Percentiles rank a stretch among this genome's conserved stretches.
Conservation (phyloP, 306 rosid genomes). For the Lablab purpureus region DNA sequence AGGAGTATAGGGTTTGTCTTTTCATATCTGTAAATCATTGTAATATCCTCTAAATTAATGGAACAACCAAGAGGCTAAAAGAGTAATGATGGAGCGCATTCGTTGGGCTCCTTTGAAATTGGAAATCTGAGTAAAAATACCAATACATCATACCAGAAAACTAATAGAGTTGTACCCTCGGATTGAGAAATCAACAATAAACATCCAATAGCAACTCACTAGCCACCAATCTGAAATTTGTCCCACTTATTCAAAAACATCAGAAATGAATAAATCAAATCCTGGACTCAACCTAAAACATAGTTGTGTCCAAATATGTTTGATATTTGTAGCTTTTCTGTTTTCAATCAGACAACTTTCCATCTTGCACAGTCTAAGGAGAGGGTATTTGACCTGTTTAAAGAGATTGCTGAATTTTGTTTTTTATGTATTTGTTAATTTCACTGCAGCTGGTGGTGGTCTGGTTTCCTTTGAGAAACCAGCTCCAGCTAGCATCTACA, state of each 20-base stretch:
- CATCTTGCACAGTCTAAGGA: neutral
- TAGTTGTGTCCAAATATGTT: neutral
- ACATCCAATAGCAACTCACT: neutral
- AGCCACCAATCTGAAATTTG: neutral
- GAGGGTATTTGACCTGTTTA: neutral
- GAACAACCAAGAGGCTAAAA: too few species aligned
- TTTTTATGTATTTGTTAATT: neutral
- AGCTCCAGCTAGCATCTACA: neutral
- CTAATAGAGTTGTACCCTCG: neutral
- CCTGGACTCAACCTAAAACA: constrained; percentile 17
- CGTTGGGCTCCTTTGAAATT: neutral
- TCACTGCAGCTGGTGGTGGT: neutral
- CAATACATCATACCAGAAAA: constrained; percentile 8
- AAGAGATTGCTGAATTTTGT: neutral
- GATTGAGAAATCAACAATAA: neutral
- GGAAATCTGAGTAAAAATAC: neutral
- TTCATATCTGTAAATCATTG: too few species aligned
- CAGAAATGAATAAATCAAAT: neutral
- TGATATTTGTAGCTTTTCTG: neutral
- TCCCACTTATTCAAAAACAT: neutral
- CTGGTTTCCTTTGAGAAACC: constrained; percentile 10
- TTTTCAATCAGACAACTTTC: neutral
- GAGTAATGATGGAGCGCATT: neutral
- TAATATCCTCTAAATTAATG: too few species aligned
- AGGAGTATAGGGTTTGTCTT: too few species aligned